Conservation (phyloP, 768 basidiomycete species). For the Mycena indigotica region DNA sequence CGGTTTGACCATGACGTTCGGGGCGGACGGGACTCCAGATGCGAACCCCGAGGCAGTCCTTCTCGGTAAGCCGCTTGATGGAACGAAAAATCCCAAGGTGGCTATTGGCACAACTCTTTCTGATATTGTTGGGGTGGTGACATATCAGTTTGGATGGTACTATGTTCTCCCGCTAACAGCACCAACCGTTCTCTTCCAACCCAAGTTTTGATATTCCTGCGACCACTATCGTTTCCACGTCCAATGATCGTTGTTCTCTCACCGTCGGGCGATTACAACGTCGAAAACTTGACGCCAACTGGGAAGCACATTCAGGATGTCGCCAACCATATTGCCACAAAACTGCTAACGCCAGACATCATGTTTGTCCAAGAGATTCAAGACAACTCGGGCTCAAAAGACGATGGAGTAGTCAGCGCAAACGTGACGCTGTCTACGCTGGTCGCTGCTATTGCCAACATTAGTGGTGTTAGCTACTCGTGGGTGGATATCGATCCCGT, state of each 20-base stretch:
- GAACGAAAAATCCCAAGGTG: constrained; percentile 49
- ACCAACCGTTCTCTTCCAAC: constrained; percentile 43
- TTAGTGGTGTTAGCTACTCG: constrained; percentile 47
- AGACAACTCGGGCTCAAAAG: constrained; percentile 53
- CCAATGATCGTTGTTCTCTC: constrained; percentile 42
- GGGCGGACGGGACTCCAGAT: constrained; percentile 52
- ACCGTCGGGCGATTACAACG: constrained; percentile 64
- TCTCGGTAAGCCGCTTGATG: constrained; percentile 56
- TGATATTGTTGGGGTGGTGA: constrained; percentile 58
- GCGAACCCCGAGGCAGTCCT: constrained; percentile 60
- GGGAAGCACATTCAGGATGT: constrained; percentile 50
- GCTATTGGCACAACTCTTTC: constrained; percentile 48
- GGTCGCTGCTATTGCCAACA: constrained; percentile 47
- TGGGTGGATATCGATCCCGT: constrained; percentile 55
- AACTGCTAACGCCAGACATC: constrained; percentile 56
- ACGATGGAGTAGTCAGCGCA: constrained; percentile 57
- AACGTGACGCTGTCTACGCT: constrained; percentile 55
- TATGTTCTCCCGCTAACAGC: constrained; percentile 61
- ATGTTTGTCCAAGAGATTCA: constrained; percentile 68
- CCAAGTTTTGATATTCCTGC: constrained; percentile 39
- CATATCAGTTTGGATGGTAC: constrained; percentile 51
- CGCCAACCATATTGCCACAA: constrained; percentile 53
- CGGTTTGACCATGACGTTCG: constrained; percentile 53
- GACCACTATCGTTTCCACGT: constrained; percentile 39
- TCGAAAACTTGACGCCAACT: constrained; percentile 58